Evolutionary conservation across 2,329 filamentous ascomycete species (phyloP), one percentile per base, ranked within the genome.

Genomic region (Anisogramma anomala): DNA sequence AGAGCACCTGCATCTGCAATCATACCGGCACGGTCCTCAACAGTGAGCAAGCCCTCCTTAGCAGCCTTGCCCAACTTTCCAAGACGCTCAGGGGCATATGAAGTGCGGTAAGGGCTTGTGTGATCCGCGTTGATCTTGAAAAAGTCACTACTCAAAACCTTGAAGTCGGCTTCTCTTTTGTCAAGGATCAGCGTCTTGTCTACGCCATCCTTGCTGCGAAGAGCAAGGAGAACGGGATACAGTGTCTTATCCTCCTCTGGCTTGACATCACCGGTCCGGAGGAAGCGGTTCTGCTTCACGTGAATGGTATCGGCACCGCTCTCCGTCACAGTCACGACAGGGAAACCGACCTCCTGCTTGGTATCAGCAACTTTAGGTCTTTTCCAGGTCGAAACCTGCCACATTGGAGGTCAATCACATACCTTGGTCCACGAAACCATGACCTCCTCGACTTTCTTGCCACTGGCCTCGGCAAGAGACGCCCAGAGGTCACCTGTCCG

Each of bases 111-210:
- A 49, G 95, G 80, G 50, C 84, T 84, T 17, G 86, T 88, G 61
- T 95, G 89, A 57, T 95, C 87, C 13, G 89, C 87, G 57, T 96
- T 96, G 47, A 96, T 68, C 71, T 96, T 96, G 77, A 83, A 96
- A 65, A 96, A 95, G 54, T 94, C 85, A 39, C 81, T 65, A 54
- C 82, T 76, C 15, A 82, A 74, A 19, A 95, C 60, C 63, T 85
- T 79, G 65, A 93, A 85, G 47, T 79, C 75, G 35, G 69, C 72
- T 61, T 94, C 85, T 28, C 89, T 80, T 49, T 77, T 69, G 48
- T 53, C 33, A 39, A 94, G 68, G 13, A 85, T 83, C 28, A 88
- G 66, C 28, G 79, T 72, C 55, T 88, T 82, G 50, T 94, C 74
- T 31, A 95, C 63, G 19, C 86, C 86, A n/a, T 83, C 72, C 61